Percentiles rank a stretch among this genome's conserved stretches.
Conservation (phyloP, 257 asterid species). For the Solanum paucissectum region DNA sequence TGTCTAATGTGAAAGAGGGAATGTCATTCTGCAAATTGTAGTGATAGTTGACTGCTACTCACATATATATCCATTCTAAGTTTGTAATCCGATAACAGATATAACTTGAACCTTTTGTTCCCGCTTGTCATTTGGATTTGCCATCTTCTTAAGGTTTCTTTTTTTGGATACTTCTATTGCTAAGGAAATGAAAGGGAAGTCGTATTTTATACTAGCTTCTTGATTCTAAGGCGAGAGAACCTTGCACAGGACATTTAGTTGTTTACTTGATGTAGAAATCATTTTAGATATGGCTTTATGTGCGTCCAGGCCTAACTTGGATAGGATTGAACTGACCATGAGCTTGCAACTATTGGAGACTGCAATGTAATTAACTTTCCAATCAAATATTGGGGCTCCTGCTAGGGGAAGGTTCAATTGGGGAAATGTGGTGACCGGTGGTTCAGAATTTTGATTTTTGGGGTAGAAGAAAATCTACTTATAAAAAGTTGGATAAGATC, state of each 20-base stretch:
- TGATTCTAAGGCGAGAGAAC: not conserved
- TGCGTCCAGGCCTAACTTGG: not conserved
- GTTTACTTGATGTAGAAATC: not conserved
- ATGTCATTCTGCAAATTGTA: not conserved
- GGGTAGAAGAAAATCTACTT: not conserved
- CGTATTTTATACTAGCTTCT: not conserved
- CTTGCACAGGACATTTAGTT: not conserved
- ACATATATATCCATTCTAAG: not conserved
- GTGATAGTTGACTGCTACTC: not conserved
- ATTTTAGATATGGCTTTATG: not conserved
- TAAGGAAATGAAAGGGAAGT: not conserved
- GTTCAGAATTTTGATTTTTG: not conserved
- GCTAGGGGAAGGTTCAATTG: not conserved
- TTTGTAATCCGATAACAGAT: not conserved
- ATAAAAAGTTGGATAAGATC: not conserved
- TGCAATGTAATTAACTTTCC: not conserved
- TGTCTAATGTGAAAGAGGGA: not conserved
- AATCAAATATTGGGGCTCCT: not conserved
- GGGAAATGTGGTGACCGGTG: not conserved
- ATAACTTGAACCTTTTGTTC: not conserved
- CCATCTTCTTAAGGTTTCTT: not conserved
- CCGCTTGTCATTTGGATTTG: not conserved
- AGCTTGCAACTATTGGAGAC: not conserved
- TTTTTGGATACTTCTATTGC: not conserved
- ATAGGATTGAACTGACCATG: not conserved